phyloP scores from a whole-genome alignment of 257 asterid genomes.

The Ilex asprella region DNA sequence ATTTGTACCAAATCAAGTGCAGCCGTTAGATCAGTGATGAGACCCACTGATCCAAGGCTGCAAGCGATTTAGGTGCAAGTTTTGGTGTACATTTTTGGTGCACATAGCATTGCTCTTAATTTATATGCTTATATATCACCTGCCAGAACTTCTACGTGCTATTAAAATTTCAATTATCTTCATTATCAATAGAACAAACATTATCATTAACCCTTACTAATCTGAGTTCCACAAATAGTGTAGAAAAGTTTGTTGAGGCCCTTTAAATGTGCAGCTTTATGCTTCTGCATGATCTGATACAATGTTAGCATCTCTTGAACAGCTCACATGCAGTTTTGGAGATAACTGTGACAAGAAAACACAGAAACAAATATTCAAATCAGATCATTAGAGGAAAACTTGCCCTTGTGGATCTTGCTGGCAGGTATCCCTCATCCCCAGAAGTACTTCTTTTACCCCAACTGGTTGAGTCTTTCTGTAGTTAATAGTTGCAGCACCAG shows the following conservation, averaged over 20 bases:
- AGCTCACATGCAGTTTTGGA: constrained; percentile 97
- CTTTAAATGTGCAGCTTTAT: constrained; percentile 8
- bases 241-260: neutral
- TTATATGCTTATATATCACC: too few relatives aligned
- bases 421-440: constrained; percentile 50
- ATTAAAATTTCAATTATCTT: too few relatives aligned
- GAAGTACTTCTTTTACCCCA: too few relatives aligned
- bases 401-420: constrained; percentile 97
- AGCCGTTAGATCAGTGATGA: too few relatives aligned
- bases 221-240: neutral
- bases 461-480: constrained; percentile 11
- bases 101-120: too few relatives aligned
- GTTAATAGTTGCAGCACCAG: constrained; percentile 10
- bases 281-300: constrained; percentile 14
- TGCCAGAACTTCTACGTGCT: too few relatives aligned
- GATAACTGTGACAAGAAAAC: constrained; percentile 72
- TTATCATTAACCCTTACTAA: too few relatives aligned
- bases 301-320: constrained; percentile 18
- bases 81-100: too few relatives aligned
- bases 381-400: constrained; percentile 85
- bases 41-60: too few relatives aligned
- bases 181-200: too few relatives aligned
- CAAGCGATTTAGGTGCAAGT: too few relatives aligned
- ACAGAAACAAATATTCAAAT: constrained; percentile 54
- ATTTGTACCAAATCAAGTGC: too few relatives aligned